Evolutionary conservation across 23 red algal genomes (phyloP), one percentile per base, ranked within the genome.

Genomic region (Gracilariopsis chorda): DNA sequence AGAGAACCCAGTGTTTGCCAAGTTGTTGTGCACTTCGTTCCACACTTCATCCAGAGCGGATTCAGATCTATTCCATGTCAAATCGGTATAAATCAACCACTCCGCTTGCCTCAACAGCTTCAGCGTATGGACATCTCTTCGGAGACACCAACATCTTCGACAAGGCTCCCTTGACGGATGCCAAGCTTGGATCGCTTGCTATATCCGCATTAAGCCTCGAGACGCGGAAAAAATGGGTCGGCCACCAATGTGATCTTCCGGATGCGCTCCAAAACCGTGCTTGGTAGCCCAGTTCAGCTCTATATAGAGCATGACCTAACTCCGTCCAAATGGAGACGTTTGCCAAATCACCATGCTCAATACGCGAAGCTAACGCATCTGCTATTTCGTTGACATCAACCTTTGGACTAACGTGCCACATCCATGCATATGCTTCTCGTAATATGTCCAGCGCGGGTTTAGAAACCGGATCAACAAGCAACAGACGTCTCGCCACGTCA

Each of bases 381-480:
- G 76, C 88, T 6, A 91, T 20, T 58, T 91, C 88, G 21, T 46
- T 32, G 19, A 49, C 57, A 67, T 69, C 41, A 19, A 91, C 88
- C 3, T 34, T 10, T n/a, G 88, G 88, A 11, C 1, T 7, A 46
- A 91, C 74, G 3, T 65, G 40, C 88, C 88, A 91, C 42, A 24
- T 40, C 88, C 88, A 91, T n/a, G 88, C 74, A 73, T 91, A 21
- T 47, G 88, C 88, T 57, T 91, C 88, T 29, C 58, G 37, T 24
- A 91, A 58, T 29, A 91, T 30, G 37, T 80, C 88, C 0, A 72
- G 45, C 20, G 88, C 88, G 12, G 53, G 48, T 43, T 51, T 69
- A 44, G 73, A 80, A 16, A 82, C 32, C 28, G 88, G 88, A 44
- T 91, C 88, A 30, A 82, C 59, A 32, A 69, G 21, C 44, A 91